Evolutionary conservation across 2,329 filamentous ascomycete species (phyloP).

Genomic region (Stagonosporopsis cucurbitacearum): DNA sequence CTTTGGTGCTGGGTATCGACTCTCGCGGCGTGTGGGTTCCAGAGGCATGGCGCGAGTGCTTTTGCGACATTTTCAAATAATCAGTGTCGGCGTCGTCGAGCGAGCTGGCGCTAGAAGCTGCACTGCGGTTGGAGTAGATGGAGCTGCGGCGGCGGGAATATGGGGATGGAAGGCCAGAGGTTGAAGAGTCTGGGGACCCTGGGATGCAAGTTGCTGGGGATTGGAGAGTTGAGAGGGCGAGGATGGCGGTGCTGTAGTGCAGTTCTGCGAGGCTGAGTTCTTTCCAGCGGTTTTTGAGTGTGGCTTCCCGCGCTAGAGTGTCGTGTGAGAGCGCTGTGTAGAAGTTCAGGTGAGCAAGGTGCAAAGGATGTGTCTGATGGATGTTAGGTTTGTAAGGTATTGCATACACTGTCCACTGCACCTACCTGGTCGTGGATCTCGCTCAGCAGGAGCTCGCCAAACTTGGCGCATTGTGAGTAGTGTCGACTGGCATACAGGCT

Average conservation of each 20-base stretch:
- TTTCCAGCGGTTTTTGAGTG: constrained; percentile 36
- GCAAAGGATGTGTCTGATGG: constrained; percentile 43
- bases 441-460: constrained; percentile 32
- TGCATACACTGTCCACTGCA: neutral
- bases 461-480: constrained; percentile 46
- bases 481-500: constrained; percentile 42
- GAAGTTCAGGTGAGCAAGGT: constrained; percentile 46
- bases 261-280: constrained; percentile 45
- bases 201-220: neutral
- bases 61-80: constrained; percentile 12
- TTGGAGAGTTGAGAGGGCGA: neutral
- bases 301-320: constrained; percentile 44
- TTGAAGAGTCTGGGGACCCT: constrained; percentile 6
- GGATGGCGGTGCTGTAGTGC: constrained; percentile 43
- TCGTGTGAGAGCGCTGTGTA: constrained; percentile 49
- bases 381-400: neutral
- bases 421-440: constrained; percentile 33
- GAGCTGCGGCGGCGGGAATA: constrained; percentile 6
- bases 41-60: neutral
- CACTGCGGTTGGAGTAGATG: constrained; percentile 15
- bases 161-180: constrained; percentile 2
- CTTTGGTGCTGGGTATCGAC: neutral
- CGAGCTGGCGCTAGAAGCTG: constrained; percentile 34
- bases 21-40: neutral
- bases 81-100: constrained; percentile 18